Evolutionary conservation across 345 rosid species (phyloP), one percentile per base, ranked within the genome.

Genomic region (Aquilaria sinensis): DNA sequence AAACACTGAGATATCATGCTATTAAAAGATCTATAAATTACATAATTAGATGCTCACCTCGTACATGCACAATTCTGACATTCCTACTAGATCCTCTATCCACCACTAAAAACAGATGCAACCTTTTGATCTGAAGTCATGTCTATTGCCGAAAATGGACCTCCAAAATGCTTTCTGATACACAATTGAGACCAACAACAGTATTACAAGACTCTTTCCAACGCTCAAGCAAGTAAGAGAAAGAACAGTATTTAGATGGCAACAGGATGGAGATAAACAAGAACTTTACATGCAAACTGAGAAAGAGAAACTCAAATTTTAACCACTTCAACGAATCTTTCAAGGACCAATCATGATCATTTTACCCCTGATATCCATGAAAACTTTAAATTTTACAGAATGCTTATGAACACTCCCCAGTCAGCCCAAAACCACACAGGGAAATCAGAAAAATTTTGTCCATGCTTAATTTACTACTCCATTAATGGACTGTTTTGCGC

Each of bases 41-140:
- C 61, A 61, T 56, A 72, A 72, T 9, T 14, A 13, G 9, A 52
- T 29, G 31, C 77, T 47, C 70, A 91, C 96, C 91, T 86, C 82
- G 56, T 83, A 79, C 53, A 86, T 54, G 72, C 83, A 81, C 58
- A 83, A 78, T 80, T 73, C 89, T 60, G 89, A 84, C 93, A 91
- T 91, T 78, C 78, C 85, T 84, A 71, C 74, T 58, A 66, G 52
- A 80, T 74, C 60, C 74, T 75, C 73, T 84, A 86, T 37, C 80
- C 89, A 64, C 83, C 88, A 70, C 82, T 72, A 64, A 72, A 78
- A 69, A 51, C 71, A 60, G 67, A 71, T 59, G 66, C 78, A 76
- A 66, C 65, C 67, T 65, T 68, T 49, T 61, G 67, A 78, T 70
- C 68, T 55, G 69, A 53, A 51, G 33, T 76, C 90, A 83, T 85